Evolutionary conservation across 768 basidiomycete genomes (phyloP), one percentile per base, ranked within the genome.

Genomic region (Panaeolus papilionaceus): DNA sequence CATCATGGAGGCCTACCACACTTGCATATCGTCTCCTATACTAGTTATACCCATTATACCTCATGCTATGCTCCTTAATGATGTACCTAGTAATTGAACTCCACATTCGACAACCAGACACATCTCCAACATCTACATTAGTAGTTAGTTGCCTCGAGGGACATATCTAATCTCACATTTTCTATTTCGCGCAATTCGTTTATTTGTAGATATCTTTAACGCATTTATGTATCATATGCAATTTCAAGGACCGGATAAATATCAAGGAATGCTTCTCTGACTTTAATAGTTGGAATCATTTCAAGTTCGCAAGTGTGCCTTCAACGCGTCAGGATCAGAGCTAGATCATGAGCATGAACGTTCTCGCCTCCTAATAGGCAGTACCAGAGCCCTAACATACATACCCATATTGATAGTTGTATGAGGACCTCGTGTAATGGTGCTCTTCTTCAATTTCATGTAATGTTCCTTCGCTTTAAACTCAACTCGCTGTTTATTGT

Each of bases 191-290:
- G 54, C 54, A 33, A 18, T 16, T 58, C 54, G 54, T 58, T 58
- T 58, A 58, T 58, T 58, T 58, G 54, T 58, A 58, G 54, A 58
- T 58, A 58, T 58, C 26, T 58, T 58, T 58, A 58, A 58, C 28
- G 14, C 54, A 58, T 58, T 58, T 58, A 58, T 58, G 54, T 58
- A 58, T 58, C 16, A 58, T 33, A 58, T 58, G 54, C 54, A 49
- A 20, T 23, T 49, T 49, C 47, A 58, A 12, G 54, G 54, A 58
- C 16, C 9, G 20, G 8, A 51, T 51, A 18, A 23, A 23, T 51
- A 58, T 33, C 54, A 58, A 14, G 54, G 28, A 58, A 37, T 58
- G 4, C 33, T 58, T 58, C n/a, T 33, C 6, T 37, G 16, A 28
- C 10, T 58, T 58, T 58, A 10, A 28, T 58, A 1, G 10, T 58